phyloP scores from a whole-genome alignment of 2,329 filamentous ascomycete species.

The Colletotrichum sp. region DNA sequence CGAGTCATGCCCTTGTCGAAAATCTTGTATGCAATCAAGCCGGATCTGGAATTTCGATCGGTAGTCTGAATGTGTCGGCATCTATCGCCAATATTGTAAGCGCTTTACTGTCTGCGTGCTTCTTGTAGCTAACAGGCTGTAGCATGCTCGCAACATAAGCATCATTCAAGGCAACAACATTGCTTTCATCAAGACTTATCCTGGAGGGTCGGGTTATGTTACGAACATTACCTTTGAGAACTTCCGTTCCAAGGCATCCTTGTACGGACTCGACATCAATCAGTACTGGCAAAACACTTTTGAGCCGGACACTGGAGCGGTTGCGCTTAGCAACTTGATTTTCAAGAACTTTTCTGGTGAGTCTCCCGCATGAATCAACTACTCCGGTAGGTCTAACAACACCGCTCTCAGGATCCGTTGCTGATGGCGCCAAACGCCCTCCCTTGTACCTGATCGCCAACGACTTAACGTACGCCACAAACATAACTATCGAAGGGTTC shows the following conservation, averaged over 20 bases:
- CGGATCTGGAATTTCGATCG: background rate
- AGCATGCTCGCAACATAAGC: background rate
- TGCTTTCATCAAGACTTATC: background rate
- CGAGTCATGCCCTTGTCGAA: background rate
- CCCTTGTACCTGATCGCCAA: background rate
- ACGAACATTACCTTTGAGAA: background rate
- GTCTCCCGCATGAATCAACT: background rate
- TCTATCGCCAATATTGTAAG: background rate
- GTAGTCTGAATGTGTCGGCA: background rate
- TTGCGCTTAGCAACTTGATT: background rate
- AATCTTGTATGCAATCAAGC: background rate
- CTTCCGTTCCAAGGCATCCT: background rate
- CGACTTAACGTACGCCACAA: background rate
- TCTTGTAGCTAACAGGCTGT: background rate
- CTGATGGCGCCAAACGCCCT: background rate
- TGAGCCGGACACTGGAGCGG: background rate
- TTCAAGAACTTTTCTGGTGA: background rate
- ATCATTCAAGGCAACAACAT: background rate
- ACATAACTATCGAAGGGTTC: background rate
- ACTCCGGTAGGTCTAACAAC: background rate
- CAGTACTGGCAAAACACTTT: background rate
- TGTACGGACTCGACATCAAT: background rate
- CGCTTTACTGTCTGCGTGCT: rapidly evolving
- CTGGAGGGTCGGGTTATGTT: background rate
- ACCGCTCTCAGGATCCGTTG: background rate